phyloP scores from a whole-genome alignment of 148 eudicot species.

The Chenopodium formosanum region DNA sequence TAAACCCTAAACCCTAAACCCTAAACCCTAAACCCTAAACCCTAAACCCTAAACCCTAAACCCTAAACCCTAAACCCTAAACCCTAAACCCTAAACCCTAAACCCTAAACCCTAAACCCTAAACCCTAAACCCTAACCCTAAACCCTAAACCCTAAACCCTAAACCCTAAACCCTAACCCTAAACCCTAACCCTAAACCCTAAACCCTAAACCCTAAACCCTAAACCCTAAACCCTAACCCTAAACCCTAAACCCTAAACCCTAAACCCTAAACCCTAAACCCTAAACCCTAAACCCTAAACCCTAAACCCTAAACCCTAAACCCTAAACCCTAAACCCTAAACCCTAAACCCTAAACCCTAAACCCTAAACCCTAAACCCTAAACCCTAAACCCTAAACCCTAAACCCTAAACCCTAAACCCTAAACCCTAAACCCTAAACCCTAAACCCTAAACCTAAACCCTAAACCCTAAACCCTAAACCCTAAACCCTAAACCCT shows the following conservation, averaged over 20 bases:
- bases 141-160: slow-evolving; percentile 22
- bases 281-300: slow-evolving; percentile 18
- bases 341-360: slow-evolving; percentile 22
- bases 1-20: slow-evolving; percentile 32
- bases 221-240: slow-evolving; percentile 22
- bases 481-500: slow-evolving; percentile 28
- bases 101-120: slow-evolving; percentile 20
- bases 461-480: slow-evolving; percentile 27
- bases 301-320: slow-evolving; percentile 21
- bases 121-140: slow-evolving; percentile 21
- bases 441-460: slow-evolving; percentile 24
- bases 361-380: slow-evolving; percentile 22
- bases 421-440: slow-evolving; percentile 22
- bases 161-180: slow-evolving; percentile 16
- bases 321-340: slow-evolving; percentile 23
- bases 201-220: slow-evolving; percentile 21
- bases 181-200: slow-evolving; percentile 12
- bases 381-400: slow-evolving; percentile 21
- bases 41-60: slow-evolving; percentile 25
- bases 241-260: slow-evolving; percentile 23
- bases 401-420: slow-evolving; percentile 21
- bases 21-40: slow-evolving; percentile 27
- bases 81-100: slow-evolving; percentile 32
- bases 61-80: slow-evolving; percentile 26
- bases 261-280: slow-evolving; percentile 24